phyloP scores from a whole-genome alignment of 306 rosid species.

The Casuarina equisetifolia region DNA sequence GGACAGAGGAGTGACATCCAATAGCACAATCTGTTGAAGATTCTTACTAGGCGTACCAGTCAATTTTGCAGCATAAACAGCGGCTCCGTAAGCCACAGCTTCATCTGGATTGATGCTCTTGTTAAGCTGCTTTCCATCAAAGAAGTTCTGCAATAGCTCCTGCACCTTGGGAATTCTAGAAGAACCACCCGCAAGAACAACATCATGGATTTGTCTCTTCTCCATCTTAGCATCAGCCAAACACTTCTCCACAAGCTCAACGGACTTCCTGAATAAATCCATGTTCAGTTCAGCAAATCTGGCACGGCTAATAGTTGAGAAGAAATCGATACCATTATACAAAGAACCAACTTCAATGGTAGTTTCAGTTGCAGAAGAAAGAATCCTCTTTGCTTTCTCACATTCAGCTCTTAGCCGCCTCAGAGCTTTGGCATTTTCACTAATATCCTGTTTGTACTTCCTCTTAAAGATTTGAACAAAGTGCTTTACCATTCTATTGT shows the following conservation, averaged over 20 bases:
- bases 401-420: neutral
- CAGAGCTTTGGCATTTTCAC: constrained; percentile 8
- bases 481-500: constrained; percentile 26
- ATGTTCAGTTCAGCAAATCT: constrained; percentile 22
- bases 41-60: constrained; percentile 7
- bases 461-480: constrained; percentile 22
- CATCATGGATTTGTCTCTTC: constrained; percentile 21
- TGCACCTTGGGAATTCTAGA: constrained; percentile 29
- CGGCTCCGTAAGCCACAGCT: constrained; percentile 23
- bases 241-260: constrained; percentile 26
- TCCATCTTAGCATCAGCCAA: constrained; percentile 28
- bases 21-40: neutral
- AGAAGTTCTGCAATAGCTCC: constrained; percentile 20
- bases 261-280: constrained; percentile 24
- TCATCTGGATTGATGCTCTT: constrained; percentile 28
- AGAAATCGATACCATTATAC: constrained; percentile 21
- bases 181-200: constrained; percentile 29
- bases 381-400: constrained; percentile 23
- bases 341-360: constrained; percentile 5
- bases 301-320: constrained; percentile 20
- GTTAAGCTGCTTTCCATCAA: constrained; percentile 18
- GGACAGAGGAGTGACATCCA: constrained; percentile 28
- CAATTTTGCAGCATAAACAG: constrained; percentile 5
- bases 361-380: constrained; percentile 2
- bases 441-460: constrained; percentile 22